Evolutionary conservation across 2,329 filamentous ascomycete species (phyloP), one percentile per base, ranked within the genome.

Genomic region (Eutypella sp.): DNA sequence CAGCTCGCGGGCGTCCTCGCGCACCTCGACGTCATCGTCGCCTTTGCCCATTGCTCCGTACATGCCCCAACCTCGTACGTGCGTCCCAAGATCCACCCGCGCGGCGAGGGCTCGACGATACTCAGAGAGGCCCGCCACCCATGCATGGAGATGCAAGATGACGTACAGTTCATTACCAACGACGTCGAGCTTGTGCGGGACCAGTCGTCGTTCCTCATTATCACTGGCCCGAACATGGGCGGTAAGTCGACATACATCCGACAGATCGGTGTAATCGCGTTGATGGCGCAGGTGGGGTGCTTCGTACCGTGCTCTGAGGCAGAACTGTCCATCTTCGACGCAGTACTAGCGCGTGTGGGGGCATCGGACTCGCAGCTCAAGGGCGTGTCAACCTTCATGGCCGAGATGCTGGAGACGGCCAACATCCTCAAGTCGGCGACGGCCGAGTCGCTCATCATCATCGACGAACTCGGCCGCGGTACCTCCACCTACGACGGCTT

Each of bases 401-500:
- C 93, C 2, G 93, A 99, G 71, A 99, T 99, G 93, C 79, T 99
- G 19, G 93, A 99, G 66, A 99, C 93, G 1, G 90, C 93, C 55
- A 97, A 97, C 64, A 99, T 99, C 54, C 83, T 99, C 61, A 97
- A 97, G 70, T 95, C 89, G 0, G 93, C 93, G 2, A 99, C 93
- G 0, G 82, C 86, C 25, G 93, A 99, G 64, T 96, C 89, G 4
- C 79, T 99, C 44, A 97, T 99, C 69, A 97, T 99, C 67, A 96
- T 99, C 57, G 95, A 99, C 66, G 93, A 99, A 66, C 81, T 99
- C 2, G 93, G 93, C 41, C 89, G 93, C 49, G 93, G 93, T 47
- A 99, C 93, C 0, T 96, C 90, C 51, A 99, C 95, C 0, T 99
- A 99, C 65, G 95, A 99, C 64, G 93, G 93, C 8, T 99, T 99